Evolutionary conservation across 306 rosid species (phyloP).

Genomic region (Trifolium dubium): DNA sequence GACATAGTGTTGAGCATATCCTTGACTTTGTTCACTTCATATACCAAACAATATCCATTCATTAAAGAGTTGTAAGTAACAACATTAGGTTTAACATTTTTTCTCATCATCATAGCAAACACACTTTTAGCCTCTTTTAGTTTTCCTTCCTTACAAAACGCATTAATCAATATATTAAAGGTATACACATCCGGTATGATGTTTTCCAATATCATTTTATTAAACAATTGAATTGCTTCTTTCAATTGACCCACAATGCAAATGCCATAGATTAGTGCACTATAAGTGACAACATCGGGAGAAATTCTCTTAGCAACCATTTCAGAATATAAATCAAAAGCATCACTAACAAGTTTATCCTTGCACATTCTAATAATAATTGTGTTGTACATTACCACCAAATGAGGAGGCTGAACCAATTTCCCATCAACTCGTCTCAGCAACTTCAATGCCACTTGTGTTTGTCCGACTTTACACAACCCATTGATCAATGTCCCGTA

Average conservation of each 20-base stretch:
- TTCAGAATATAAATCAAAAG: background rate
- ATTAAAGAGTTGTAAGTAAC: too few relatives aligned
- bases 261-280: background rate
- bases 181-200: background rate
- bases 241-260: background rate
- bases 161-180: background rate
- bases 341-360: background rate
- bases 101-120: too few relatives aligned
- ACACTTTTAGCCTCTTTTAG: too few relatives aligned
- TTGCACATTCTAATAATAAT: background rate
- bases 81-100: too few relatives aligned
- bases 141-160: too few relatives aligned
- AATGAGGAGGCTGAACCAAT: background rate
- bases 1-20: too few relatives aligned
- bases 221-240: background rate
- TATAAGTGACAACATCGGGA: background rate
- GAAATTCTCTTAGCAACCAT: background rate
- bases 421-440: conserved; percentile 4
- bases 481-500: conserved; percentile 2
- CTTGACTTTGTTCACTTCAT: too few relatives aligned
- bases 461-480: background rate
- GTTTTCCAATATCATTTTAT: background rate
- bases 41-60: too few relatives aligned
- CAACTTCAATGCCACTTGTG: background rate
- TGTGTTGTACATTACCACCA: background rate